These are phyloP conservation scores for Flammula alnicola DNA, from an alignment of 1,284 basidiomycete genomes.

Conservation along the genomic window DNA sequence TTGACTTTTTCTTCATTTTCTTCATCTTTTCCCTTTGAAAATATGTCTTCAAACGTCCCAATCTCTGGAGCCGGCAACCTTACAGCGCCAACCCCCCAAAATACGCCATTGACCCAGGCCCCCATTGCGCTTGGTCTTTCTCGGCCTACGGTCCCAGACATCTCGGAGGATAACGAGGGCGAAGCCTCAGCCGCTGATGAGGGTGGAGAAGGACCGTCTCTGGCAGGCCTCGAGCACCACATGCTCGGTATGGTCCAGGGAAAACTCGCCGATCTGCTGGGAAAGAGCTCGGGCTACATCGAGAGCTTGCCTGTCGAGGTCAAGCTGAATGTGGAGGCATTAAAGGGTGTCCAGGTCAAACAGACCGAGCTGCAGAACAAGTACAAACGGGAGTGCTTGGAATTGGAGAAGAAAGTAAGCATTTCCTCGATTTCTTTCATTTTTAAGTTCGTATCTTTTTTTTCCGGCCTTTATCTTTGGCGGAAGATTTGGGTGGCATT, in stretches of 20 bases:
- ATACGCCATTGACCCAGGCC: conserved; percentile 49
- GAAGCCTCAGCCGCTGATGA: conserved; percentile 35
- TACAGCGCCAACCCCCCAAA: conserved; percentile 52
- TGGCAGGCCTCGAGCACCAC: conserved; percentile 35
- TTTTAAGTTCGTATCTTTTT: conserved; percentile 11
- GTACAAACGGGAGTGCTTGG: conserved; percentile 96
- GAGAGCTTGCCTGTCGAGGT: conserved; percentile 86
- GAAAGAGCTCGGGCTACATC: conserved; percentile 52
- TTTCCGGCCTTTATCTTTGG: conserved; percentile 9
- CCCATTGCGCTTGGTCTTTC: conserved; percentile 48
- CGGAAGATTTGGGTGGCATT: too few species aligned
- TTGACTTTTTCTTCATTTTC: conserved; percentile 5
- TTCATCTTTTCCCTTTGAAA: conserved; percentile 3
- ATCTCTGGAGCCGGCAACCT: conserved; percentile 40
- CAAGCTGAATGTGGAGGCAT: conserved; percentile 86
- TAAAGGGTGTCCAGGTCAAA: conserved; percentile 94
- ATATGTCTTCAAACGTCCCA: conserved; percentile 48
- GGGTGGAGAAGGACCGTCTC: conserved; percentile 30
- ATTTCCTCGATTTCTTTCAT: conserved; percentile 15
- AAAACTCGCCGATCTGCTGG: conserved; percentile 46
- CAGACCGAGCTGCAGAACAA: conserved; percentile 93
- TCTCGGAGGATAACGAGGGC: conserved; percentile 49
- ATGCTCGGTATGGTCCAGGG: conserved; percentile 52
- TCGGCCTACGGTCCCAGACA: conserved; percentile 52
- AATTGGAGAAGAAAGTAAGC: conserved; percentile 93